A percentile compares a stretch with the other conserved stretches of the same genome.
Conservation (phyloP, 2,329 filamentous ascomycete species). For the Ceratocystis lukuohia region DNA sequence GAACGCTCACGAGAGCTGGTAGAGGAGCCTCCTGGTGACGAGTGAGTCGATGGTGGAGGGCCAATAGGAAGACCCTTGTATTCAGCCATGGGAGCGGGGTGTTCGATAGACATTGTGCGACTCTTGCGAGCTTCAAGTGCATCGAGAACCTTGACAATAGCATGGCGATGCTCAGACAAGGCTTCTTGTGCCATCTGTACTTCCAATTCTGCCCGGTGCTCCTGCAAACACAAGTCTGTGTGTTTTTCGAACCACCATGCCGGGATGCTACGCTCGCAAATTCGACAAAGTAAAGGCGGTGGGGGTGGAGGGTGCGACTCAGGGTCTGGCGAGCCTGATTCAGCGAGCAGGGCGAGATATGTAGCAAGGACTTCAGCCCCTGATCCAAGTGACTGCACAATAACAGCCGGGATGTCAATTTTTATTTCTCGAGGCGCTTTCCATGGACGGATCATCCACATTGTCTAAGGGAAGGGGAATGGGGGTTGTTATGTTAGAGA, state of each 20-base stretch:
- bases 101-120: slow-evolving; percentile 45
- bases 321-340: slow-evolving; percentile 63
- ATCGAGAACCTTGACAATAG: slow-evolving; percentile 90
- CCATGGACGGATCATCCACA: slow-evolving; percentile 99
- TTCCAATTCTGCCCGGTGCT: slow-evolving; percentile 94
- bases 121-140: slow-evolving; percentile 69
- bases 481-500: slow-evolving; percentile 20
- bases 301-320: slow-evolving; percentile 69
- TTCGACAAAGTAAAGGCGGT: slow-evolving; percentile 77
- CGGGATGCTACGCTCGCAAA: slow-evolving; percentile 92
- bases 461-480: slow-evolving; percentile 48
- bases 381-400: slow-evolving; percentile 87
- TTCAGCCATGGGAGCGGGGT: slow-evolving; percentile 49
- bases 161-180: slow-evolving; percentile 79
- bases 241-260: slow-evolving; percentile 99
- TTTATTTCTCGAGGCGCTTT: slow-evolving; percentile 81
- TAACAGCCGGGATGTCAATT: slow-evolving; percentile 77
- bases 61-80: slow-evolving; percentile 85
- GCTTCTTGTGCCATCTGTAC: slow-evolving; percentile 92
- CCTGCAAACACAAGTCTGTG: slow-evolving; percentile 86
- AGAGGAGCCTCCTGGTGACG: slow-evolving; percentile 58
- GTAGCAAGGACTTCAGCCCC: slow-evolving; percentile 90
- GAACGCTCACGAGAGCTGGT: slow-evolving; percentile 61
- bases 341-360: slow-evolving; percentile 79
- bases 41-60: slow-evolving; percentile 54